These are phyloP conservation scores for Fragaria ananassa DNA, from an alignment of 306 rosid genomes.

Conservation along the genomic window DNA sequence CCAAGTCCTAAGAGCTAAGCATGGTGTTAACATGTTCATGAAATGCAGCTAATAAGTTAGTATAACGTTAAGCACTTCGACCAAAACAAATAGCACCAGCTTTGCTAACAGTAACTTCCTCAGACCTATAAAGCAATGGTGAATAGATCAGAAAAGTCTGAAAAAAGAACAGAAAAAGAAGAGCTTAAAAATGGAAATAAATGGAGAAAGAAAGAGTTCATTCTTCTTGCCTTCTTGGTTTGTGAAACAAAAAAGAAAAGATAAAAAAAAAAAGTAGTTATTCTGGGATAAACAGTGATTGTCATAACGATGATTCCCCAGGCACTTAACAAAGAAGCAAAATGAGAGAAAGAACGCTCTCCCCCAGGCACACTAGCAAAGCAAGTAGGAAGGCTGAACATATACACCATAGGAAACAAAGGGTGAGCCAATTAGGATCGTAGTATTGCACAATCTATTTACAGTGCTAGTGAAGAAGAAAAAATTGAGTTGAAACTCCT, in stretches of 20 bases:
- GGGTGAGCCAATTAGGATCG: slow-evolving; percentile 11
- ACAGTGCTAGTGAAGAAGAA: slow-evolving; percentile 48
- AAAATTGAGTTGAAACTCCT: slow-evolving; percentile 17
- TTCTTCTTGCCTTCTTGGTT: neutral
- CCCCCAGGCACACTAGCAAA: neutral
- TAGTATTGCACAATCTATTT: slow-evolving; percentile 52
- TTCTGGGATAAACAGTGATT: neutral
- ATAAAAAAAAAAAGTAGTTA: neutral
- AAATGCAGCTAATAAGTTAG: neutral
- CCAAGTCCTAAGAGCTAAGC: neutral
- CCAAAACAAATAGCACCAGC: neutral
- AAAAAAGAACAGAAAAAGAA: too few species aligned
- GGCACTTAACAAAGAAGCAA: neutral
- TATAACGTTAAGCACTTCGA: too few species aligned
- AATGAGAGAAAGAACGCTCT: neutral
- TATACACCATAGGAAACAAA: neutral
- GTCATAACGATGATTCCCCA: neutral
- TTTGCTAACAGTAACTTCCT: too few species aligned
- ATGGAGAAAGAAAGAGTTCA: neutral
- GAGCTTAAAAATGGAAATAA: neutral
- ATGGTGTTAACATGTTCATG: neutral
- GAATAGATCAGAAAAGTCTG: too few species aligned
- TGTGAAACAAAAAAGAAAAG: neutral
- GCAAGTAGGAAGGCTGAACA: neutral
- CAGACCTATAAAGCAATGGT: too few species aligned